Percentiles rank a stretch among this genome's conserved stretches.
These are phyloP conservation scores for Penicillium sp. DNA, from an alignment of 2,329 filamentous ascomycete species.

Conservation along the genomic window DNA sequence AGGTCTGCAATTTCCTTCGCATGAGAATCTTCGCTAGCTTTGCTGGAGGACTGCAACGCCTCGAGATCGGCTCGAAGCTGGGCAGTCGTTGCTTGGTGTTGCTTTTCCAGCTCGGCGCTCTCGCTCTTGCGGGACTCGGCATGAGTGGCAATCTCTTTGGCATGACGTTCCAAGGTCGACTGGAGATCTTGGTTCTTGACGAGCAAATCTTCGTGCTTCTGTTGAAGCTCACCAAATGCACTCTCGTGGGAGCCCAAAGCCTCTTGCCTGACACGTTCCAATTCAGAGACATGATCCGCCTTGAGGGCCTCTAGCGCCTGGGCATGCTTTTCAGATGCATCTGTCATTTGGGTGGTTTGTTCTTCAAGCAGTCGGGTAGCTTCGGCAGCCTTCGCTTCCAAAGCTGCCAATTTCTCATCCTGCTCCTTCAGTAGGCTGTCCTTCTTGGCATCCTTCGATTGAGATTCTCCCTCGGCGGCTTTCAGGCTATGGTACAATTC, in stretches of 20 bases:
- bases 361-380: slow-evolving; percentile 34
- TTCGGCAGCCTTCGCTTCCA: slow-evolving; percentile 33
- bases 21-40: slow-evolving; percentile 21
- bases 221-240: slow-evolving; percentile 30
- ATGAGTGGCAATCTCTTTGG: slow-evolving; percentile 28
- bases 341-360: slow-evolving; percentile 26
- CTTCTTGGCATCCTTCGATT: slow-evolving; percentile 35
- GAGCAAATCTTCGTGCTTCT: slow-evolving; percentile 31
- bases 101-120: slow-evolving; percentile 33
- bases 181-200: slow-evolving; percentile 26
- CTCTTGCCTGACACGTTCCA: slow-evolving; percentile 30
- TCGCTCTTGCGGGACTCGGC: slow-evolving; percentile 25
- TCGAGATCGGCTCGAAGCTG: slow-evolving; percentile 17
- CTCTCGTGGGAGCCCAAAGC: slow-evolving; percentile 28
- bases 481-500: slow-evolving; percentile 35
- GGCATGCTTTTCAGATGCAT: slow-evolving; percentile 31
- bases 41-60: slow-evolving; percentile 8
- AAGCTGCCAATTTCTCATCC: slow-evolving; percentile 24
- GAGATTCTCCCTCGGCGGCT: slow-evolving; percentile 33
- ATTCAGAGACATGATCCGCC: slow-evolving; percentile 31
- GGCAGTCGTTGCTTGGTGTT: slow-evolving; percentile 27
- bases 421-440: slow-evolving; percentile 13
- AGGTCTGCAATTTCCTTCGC: slow-evolving; percentile 30
- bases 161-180: slow-evolving; percentile 24
- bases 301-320: slow-evolving; percentile 32